Evolutionary conservation across 306 rosid genomes (phyloP), one percentile per base, ranked within the genome.

Genomic region (Hylodesmum podocarpum): DNA sequence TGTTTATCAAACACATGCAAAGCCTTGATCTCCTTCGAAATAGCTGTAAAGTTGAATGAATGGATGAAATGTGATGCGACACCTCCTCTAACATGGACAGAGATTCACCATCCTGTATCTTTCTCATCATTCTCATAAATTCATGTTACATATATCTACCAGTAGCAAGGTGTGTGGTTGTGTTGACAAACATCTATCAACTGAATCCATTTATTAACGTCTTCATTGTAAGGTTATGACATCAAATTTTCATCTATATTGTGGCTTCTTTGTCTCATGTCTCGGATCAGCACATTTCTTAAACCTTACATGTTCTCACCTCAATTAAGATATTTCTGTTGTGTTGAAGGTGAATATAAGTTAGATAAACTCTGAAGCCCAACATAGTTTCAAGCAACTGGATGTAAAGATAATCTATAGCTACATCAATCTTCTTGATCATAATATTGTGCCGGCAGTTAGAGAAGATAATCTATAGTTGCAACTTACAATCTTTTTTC

Each of bases 401-500:
- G n/a, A n/a, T n/a, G n/a, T n/a, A n/a, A n/a, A n/a, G n/a, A n/a
- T n/a, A n/a, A n/a, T n/a, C n/a, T n/a, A n/a, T n/a, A n/a, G n/a
- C n/a, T n/a, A n/a, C n/a, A n/a, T n/a, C n/a, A n/a, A n/a, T n/a
- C n/a, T n/a, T n/a, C n/a, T n/a, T n/a, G n/a, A n/a, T n/a, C 75
- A 65, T n/a, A n/a, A n/a, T n/a, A 63, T 49, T 31, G 64, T 62
- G 70, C 31, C n/a, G n/a, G 36, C 16, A 76, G 33, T 44, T 61
- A 77, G 49, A 66, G 50, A n/a, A 34, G 51, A 19, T 70, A 37
- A 71, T 27, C 36, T 47, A 34, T 54, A 47, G 34, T 69, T 39
- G 51, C 78, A 49, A 47, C 8, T 62, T n/a, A n/a, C n/a, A 37
- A 68, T 61, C 68, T 28, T 73, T 53, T 73, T 24, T n/a, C 51